These are phyloP conservation scores for Trapa bicornis DNA, from an alignment of 345 rosid genomes.

Conservation along the genomic window DNA sequence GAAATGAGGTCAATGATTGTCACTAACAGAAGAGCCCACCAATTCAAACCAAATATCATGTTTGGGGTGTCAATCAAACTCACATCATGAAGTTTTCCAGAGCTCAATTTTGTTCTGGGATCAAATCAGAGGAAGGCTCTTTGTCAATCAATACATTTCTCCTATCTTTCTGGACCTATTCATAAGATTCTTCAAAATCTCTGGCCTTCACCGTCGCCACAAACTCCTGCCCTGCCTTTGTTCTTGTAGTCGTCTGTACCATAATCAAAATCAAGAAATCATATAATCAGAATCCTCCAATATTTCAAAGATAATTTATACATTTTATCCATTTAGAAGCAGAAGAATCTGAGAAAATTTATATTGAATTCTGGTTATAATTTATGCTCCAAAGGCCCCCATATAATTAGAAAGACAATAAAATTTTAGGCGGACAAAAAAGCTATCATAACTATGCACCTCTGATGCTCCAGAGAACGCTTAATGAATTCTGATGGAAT, in stretches of 20 bases:
- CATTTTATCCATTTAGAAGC: not conserved
- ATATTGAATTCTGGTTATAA: not conserved
- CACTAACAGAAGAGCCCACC: too few species aligned
- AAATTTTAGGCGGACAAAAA: not conserved
- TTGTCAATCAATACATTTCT: not conserved
- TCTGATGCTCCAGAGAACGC: constrained; percentile 70
- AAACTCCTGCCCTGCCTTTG: constrained; percentile 56
- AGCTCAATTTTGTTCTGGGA: not conserved
- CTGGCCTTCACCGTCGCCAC: constrained; percentile 37
- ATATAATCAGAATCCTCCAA: not conserved
- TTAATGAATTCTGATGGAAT: constrained; percentile 76
- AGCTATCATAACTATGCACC: constrained; percentile 18
- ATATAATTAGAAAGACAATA: not conserved
- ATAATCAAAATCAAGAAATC: not conserved
- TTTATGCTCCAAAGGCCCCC: too few species aligned
- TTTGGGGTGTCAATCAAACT: not conserved
- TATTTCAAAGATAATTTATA: not conserved
- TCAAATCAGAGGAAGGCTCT: not conserved
- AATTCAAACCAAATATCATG: not conserved
- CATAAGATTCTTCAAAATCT: not conserved
- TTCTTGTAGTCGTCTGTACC: constrained; percentile 50
- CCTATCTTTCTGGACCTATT: not conserved
- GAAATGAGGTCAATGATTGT: too few species aligned
- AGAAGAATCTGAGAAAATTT: not conserved
- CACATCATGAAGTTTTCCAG: too few species aligned